Conservation (phyloP, 495 filamentous ascomycete species). For the Margaritispora aquatica region DNA sequence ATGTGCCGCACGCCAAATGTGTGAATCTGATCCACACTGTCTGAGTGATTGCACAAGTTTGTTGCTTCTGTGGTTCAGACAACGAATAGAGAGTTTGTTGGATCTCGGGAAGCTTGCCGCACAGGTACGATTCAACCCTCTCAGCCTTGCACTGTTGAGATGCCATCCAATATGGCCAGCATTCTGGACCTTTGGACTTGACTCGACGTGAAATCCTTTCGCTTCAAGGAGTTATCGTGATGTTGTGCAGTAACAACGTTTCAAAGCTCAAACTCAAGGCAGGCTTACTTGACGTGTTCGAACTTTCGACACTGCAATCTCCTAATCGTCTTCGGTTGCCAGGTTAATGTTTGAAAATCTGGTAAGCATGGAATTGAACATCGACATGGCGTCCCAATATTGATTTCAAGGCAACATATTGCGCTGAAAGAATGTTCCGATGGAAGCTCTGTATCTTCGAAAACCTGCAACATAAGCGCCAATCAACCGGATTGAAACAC, state of each 20-base stretch:
- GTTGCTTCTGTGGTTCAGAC: background rate
- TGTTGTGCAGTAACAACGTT: background rate
- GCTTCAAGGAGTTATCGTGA: background rate
- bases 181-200: background rate
- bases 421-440: background rate
- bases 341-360: background rate
- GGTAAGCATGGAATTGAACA: background rate
- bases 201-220: background rate
- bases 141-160: background rate
- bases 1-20: background rate
- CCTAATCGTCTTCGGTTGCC: background rate
- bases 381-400: background rate
- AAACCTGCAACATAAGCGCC: background rate
- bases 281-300: background rate
- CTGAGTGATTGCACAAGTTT: background rate
- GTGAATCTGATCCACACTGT: background rate
- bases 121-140: background rate
- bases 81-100: background rate
- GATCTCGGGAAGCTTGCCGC: background rate
- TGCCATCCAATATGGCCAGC: background rate
- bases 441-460: background rate
- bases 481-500: background rate
- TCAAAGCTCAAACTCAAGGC: background rate
- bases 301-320: background rate
- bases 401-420: background rate